Evolutionary conservation across 179 eudicot genomes (phyloP).

Genomic region (Dionaea muscipula): DNA sequence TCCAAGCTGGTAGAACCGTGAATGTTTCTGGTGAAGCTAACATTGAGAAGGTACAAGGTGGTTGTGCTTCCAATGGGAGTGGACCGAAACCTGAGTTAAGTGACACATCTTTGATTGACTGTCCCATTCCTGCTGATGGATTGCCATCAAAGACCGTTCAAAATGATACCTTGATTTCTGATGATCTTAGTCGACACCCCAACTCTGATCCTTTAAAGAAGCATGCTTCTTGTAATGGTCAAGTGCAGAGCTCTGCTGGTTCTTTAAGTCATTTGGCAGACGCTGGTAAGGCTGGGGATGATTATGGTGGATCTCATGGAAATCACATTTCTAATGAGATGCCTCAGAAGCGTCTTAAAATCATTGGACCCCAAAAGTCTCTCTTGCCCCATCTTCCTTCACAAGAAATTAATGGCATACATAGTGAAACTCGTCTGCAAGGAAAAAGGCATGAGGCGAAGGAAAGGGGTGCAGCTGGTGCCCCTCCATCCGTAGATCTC

Average conservation of each 20-base stretch:
- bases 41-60: slow-evolving; percentile 10
- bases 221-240: slow-evolving; percentile 13
- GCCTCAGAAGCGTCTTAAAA: slow-evolving; percentile 20
- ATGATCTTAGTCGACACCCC: neutral
- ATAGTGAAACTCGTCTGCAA: slow-evolving; percentile 21
- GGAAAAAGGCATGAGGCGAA: slow-evolving; percentile 13
- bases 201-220: slow-evolving; percentile 13
- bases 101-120: slow-evolving; percentile 10
- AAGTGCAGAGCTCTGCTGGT: slow-evolving; percentile 18
- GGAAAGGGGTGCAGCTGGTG: slow-evolving; percentile 12
- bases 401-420: slow-evolving; percentile 18
- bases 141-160: slow-evolving; percentile 6
- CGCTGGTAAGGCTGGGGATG: slow-evolving; percentile 13
- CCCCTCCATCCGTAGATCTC: slow-evolving; percentile 15
- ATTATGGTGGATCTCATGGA: slow-evolving; percentile 8
- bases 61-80: slow-evolving; percentile 11
- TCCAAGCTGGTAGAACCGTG: slow-evolving; percentile 19
- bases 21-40: slow-evolving; percentile 13
- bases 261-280: slow-evolving; percentile 16
- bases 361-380: slow-evolving; percentile 9
- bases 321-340: slow-evolving; percentile 13
- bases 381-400: slow-evolving; percentile 4
- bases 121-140: slow-evolving; percentile 12
- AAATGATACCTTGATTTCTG: neutral
- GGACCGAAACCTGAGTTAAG: slow-evolving; percentile 14